Base-by-base conservation (phyloP, 2,329 filamentous ascomycete genomes). In the Apiospora pterosperma region DNA sequence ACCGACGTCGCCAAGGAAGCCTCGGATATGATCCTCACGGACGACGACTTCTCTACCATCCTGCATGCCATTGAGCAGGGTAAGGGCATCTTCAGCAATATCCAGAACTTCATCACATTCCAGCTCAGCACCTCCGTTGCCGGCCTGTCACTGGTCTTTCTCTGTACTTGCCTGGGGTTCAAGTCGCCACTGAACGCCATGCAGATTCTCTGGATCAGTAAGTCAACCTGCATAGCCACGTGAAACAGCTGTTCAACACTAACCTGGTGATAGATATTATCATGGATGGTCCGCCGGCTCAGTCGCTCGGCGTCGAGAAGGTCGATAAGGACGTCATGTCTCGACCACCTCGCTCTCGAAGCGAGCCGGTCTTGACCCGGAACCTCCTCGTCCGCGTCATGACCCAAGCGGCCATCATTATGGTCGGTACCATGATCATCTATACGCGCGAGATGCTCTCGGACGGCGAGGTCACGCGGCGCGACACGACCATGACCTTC, bases 191-290 rank as follows among this genome's bases (percentile, higher is more conserved):
- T 99, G 66, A 99, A 99, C 76, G 93, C 96, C 61, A 99, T 99
- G 96, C 96, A 99, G 81, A 99, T 99, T 81, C 85, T 99, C 48
- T 99, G 96, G 96, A 99, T 99, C 74, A 99, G 95, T 97, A 82
- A 81, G 93, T 86, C 14, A 7, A 60, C 58, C 48, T 25, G 11
- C 25, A n/a, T 34, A 19, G 3, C 28, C 44, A 12, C 7, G 11
- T 59, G 25, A 60, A 28, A 42, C 36, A 5, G 14, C 34, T 36
- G 44, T 11, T 19, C 31, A 19, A 36, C 59, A 6, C 19, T 34
- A 59, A 59, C 67, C 62, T 38, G 39, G 25, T 12, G 4, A 44
- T 71, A 98, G 95, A 99, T 76, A 98, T 99, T 75, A 94, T 99
- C 72, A 99, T 99, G 96, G 96, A 99, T 78, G 96, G 96, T 11